Percentiles rank a stretch among this genome's conserved stretches.
phyloP scores from a whole-genome alignment of 257 asterid genomes.

The Perilla frutescens region DNA sequence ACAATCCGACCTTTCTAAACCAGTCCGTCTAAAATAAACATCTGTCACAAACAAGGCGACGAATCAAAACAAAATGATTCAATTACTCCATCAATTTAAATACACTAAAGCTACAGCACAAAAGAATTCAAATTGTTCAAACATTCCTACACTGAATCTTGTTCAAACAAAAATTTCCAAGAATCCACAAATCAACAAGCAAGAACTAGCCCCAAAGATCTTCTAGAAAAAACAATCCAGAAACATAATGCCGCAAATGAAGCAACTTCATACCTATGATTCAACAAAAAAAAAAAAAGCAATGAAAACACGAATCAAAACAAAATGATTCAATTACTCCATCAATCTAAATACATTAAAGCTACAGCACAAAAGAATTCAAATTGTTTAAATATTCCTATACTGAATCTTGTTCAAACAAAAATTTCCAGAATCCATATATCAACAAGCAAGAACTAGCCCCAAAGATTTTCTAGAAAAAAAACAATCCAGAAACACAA shows the following conservation, averaged over 20 bases:
- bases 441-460: background rate
- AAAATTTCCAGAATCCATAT: background rate
- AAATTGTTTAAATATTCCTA: background rate
- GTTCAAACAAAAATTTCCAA: background rate
- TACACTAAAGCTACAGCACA: background rate
- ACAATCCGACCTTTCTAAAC: conserved; percentile 72
- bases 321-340: background rate
- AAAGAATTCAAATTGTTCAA: background rate
- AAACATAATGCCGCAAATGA: background rate
- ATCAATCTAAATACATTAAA: background rate
- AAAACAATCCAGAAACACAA: background rate
- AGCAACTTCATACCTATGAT: background rate
- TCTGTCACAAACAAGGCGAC: conserved; percentile 46
- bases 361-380: background rate
- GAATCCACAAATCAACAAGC: background rate
- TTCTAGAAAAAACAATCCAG: background rate
- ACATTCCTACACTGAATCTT: background rate
- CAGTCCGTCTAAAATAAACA: conserved; percentile 94
- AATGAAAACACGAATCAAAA: conserved; percentile 1
- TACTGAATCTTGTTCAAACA: background rate
- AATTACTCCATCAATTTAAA: background rate
- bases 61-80: conserved; percentile 3
- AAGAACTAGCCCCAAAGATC: background rate
- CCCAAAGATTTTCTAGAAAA: background rate
- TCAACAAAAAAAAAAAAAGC: background rate